Evolutionary conservation across 352 stramenopile genomes (phyloP), one percentile per base, ranked within the genome.

Genomic region (Saprolegnia diclina): DNA sequence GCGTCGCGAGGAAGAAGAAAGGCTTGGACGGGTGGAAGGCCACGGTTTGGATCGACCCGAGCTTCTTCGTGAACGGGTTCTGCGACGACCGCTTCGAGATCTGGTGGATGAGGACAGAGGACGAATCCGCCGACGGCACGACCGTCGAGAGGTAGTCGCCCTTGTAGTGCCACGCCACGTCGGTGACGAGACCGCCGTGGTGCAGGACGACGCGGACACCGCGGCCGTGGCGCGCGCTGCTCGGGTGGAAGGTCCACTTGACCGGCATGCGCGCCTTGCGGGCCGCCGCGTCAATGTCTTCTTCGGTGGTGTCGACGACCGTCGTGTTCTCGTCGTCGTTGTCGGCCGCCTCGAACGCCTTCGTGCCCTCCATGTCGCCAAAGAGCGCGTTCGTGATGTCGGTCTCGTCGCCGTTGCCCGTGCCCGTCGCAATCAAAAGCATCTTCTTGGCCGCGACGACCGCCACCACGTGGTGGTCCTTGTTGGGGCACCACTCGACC

Each of bases 1-100:
- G 96, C n/a, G 93, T 99, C 6, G 97, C 97, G 35, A 99, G 95
- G 82, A 99, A 99, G 71, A 99, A 93, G 77, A 99, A 99, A 6
- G 98, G 97, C 82, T 99, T 99, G 65, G 88, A 95, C 45, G 96
- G 97, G 78, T 99, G 97, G 83, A 99, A 99, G 13, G 94, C 88
- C 44, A 98, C 94, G 50, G 87, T 85, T 79, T 99, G 97, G 22
- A 98, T 91, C 71, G 97, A 83, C 54, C 84, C 90, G 16, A 96
- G 81, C 53, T 97, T 98, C 79, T 98, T 97, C 38, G 80, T 87
- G 80, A 99, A 98, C 56, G 97, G 97, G 68, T 98, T 98, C 75
- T 99, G 96, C 21, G 94, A 97, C 63, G 92, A 90, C 50, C 91
- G 90, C 80, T 98, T 98, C 61, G 90, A 98, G n/a, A 99, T 77